A percentile compares a stretch with the other conserved stretches of the same genome.
Conservation (phyloP, 1,284 basidiomycete genomes). For the Cutaneotrichosporon cutaneum region DNA sequence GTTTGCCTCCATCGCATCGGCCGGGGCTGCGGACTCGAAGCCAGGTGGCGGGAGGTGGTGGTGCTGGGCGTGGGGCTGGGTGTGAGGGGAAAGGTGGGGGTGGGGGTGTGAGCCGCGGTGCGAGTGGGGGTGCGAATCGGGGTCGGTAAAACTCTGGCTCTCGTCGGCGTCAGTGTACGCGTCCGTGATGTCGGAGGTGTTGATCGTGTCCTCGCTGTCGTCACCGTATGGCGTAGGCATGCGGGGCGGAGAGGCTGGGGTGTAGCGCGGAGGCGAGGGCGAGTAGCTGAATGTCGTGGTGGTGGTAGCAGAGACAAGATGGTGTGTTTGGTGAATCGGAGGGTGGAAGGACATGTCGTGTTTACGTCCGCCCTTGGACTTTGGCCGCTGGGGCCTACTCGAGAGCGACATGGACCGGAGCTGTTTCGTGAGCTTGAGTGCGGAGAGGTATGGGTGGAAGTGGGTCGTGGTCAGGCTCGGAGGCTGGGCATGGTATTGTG, state of each 20-base stretch:
- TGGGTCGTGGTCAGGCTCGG: neutral
- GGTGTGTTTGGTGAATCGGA: neutral
- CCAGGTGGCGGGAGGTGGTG: neutral
- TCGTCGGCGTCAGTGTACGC: neutral
- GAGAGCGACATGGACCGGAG: slow-evolving; percentile 1
- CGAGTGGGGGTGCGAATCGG: too few relatives aligned
- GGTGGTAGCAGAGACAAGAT: slow-evolving; percentile 3
- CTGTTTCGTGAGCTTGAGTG: slow-evolving; percentile 10
- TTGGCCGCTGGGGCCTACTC: slow-evolving; percentile 2
- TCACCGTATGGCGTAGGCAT: neutral
- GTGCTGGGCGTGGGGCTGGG: neutral
- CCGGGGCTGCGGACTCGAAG: neutral
- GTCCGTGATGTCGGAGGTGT: neutral
- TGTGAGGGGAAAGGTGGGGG: neutral
- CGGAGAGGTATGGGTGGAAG: slow-evolving; percentile 10
- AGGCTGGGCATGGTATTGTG: neutral
- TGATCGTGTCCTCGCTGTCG: neutral
- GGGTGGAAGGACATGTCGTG: neutral
- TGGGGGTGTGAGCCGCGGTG: neutral
- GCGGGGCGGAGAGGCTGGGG: neutral
- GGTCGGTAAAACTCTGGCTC: neutral
- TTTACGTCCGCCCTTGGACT: neutral
- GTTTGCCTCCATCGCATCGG: neutral
- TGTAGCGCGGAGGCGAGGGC: neutral
- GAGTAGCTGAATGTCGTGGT: neutral